Evolutionary conservation across 495 filamentous ascomycete species (phyloP).

Genomic region (Evansstolkia leycettana): DNA sequence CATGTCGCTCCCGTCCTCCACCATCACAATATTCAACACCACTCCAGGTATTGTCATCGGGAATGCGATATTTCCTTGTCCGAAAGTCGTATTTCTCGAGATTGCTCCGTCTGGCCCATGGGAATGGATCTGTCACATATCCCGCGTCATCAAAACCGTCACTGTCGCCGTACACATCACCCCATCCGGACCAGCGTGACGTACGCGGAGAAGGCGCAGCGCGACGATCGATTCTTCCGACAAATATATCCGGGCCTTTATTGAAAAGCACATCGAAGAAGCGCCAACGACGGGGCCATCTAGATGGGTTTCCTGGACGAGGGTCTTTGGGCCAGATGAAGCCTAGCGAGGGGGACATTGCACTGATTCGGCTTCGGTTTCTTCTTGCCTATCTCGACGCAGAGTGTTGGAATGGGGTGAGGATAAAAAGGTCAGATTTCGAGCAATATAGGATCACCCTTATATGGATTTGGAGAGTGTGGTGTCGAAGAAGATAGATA

Average conservation of each 20-base stretch:
- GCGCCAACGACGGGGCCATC: conserved; percentile 23
- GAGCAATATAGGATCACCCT: no score
- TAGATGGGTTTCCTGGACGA: conserved; percentile 17
- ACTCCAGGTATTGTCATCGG: conserved; percentile 19
- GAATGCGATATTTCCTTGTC: conserved; percentile 15
- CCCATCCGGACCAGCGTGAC: conserved; percentile 16
- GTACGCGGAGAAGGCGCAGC: background rate
- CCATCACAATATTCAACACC: conserved; percentile 16
- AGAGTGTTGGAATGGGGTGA: no score
- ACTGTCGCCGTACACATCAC: conserved; percentile 1
- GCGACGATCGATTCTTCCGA: conserved; percentile 11
- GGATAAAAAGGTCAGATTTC: no score
- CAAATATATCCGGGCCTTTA: conserved; percentile 33
- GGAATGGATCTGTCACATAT: conserved; percentile 4
- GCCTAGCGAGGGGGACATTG: conserved; percentile 9
- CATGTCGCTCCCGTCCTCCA: conserved; percentile 7
- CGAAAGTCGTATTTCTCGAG: conserved; percentile 18
- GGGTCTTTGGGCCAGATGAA: conserved; percentile 33
- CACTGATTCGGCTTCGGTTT: no score
- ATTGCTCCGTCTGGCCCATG: conserved; percentile 5
- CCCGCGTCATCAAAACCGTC: background rate
- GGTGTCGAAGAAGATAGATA: no score
- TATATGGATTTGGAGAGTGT: no score
- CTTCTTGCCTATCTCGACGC: no score
- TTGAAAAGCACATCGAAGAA: conserved; percentile 24